These are phyloP conservation scores for Penicillium sp. DNA, from an alignment of 2,329 filamentous ascomycete species.

Conservation along the genomic window DNA sequence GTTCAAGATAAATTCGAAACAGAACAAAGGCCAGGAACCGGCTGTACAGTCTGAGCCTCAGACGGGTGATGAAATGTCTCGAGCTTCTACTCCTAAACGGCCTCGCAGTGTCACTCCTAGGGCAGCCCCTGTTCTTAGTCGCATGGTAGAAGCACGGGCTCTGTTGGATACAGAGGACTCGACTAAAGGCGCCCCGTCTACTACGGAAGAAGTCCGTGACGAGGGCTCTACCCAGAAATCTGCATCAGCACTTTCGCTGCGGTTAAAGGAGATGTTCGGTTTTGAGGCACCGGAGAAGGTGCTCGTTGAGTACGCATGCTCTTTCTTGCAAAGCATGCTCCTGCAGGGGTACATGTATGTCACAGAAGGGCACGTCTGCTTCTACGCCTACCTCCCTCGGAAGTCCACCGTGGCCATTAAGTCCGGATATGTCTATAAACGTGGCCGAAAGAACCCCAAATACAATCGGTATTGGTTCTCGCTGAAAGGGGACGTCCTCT, in stretches of 20 bases:
- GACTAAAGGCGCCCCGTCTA: no score
- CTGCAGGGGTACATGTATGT: conserved; percentile 95
- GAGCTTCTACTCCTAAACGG: no score
- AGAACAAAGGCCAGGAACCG: no score
- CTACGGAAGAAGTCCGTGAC: no score
- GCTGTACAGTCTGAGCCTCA: no score
- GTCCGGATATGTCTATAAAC: conserved; percentile 80
- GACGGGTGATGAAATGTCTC: no score
- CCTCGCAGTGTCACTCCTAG: conserved; percentile 38
- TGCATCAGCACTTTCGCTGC: conserved; percentile 55
- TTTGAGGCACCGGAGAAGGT: conserved; percentile 77
- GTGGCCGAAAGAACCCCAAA: conserved; percentile 74
- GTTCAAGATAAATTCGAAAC: no score
- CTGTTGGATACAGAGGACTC: conserved; percentile 49
- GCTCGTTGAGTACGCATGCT: conserved; percentile 85
- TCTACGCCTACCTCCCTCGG: conserved; percentile 93
- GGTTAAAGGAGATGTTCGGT: conserved; percentile 74
- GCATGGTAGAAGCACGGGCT: conserved; percentile 64
- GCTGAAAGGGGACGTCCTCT: conserved; percentile 80
- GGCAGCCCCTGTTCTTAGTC: conserved; percentile 63
- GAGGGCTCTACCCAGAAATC: no score
- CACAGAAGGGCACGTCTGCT: conserved; percentile 84
- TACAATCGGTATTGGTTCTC: conserved; percentile 91
- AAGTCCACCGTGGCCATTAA: conserved; percentile 75
- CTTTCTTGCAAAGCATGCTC: conserved; percentile 80